Evolutionary conservation across 1,139 yeast species (phyloP).

Genomic region (Kurtzmaniella quercitrusa): DNA sequence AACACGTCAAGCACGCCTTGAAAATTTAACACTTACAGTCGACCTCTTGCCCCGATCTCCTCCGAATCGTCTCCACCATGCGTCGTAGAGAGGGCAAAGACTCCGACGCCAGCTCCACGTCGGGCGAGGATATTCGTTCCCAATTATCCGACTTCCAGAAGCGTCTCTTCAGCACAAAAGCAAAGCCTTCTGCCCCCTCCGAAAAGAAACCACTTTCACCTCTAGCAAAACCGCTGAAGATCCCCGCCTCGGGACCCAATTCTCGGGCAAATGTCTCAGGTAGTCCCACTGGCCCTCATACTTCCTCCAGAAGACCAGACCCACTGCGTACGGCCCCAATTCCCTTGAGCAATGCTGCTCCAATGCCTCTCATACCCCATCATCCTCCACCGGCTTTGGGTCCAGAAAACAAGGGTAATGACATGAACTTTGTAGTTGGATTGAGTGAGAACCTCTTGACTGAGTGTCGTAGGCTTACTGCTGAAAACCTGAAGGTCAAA

Average conservation of each 20-base stretch:
- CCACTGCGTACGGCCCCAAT: constrained; percentile 4
- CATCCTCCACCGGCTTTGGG: constrained; percentile 31
- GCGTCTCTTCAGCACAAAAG: constrained; percentile 37
- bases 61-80: background rate
- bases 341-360: constrained; percentile 5
- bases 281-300: background rate
- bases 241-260: background rate
- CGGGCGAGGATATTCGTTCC: constrained; percentile 47
- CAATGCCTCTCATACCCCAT: constrained; percentile 16
- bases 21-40: background rate
- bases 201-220: constrained; percentile 1
- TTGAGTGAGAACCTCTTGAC: constrained; percentile 72
- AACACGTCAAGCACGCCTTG: constrained; percentile 1
- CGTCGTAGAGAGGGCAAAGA: constrained; percentile 3
- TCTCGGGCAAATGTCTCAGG: background rate
- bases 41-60: too few species aligned
- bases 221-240: background rate
- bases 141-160: constrained; percentile 61
- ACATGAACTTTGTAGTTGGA: constrained; percentile 78
- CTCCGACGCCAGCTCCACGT: constrained; percentile 4
- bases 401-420: constrained; percentile 51
- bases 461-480: constrained; percentile 75
- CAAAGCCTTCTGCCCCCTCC: constrained; percentile 17
- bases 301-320: constrained; percentile 4
- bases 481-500: constrained; percentile 57